Base-by-base conservation (phyloP, 78 protist species). In the Guillardia theta region DNA sequence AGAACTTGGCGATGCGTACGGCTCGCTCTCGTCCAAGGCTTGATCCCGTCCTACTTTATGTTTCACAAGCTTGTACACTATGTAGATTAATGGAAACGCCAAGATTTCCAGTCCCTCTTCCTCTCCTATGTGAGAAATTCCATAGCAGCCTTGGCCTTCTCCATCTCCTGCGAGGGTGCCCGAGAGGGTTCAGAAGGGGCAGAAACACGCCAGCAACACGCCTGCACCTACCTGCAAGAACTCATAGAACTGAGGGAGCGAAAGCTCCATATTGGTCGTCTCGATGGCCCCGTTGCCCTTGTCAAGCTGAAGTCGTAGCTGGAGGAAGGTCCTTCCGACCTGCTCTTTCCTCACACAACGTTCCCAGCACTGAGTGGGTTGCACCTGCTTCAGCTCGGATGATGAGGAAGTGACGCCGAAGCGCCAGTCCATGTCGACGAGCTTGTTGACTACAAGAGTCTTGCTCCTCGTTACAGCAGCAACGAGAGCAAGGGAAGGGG, bases 351-450 rank as follows among this genome's bases (percentile, higher is more conserved):
- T n/a, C n/a, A n/a, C n/a, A n/a, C n/a, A n/a, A n/a, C n/a, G n/a
- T n/a, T n/a, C n/a, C n/a, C n/a, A n/a, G n/a, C n/a, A n/a, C n/a
- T n/a, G n/a, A n/a, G n/a, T n/a, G n/a, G n/a, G n/a, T n/a, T n/a
- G n/a, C n/a, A 53, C 62, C 62, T 53, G 62, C 62, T 53, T 12
- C 80, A 64, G 19, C 21, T 64, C 80, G 19, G 41, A 24, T 24
- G 41, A 24, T 9, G 80, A 64, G 21, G 80, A 10, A 30, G 80
- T 24, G 41, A 64, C 80, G 21, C 80, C 80, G 19, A 64, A 64
- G 10, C 80, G 80, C 80, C 80, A 64, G 80, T 64, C 80, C 80
- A 64, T 64, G 19, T 64, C 80, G 12, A 64, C 80, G 44, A 64
- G 41, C 80, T 64, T 64, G 80, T 64, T 64, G 44, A 64, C 21